Conservation (phyloP, 225 moss, liverwort and hornwort species). For the Marchantia polymorpha region DNA sequence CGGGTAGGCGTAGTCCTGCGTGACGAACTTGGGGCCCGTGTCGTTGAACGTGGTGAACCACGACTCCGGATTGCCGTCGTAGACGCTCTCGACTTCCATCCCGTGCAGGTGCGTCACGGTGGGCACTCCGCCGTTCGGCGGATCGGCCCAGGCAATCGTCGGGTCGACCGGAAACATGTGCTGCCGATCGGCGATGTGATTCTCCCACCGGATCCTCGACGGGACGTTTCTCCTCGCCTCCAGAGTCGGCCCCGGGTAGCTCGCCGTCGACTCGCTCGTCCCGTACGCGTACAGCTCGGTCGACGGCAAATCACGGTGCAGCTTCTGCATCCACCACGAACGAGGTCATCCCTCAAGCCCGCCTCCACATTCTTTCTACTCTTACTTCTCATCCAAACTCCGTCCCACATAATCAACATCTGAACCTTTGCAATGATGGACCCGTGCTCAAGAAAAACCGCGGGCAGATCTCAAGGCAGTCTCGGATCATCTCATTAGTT, state of each 20-base stretch:
- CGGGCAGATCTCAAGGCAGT: too few relatives aligned
- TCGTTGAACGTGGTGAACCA: constrained; percentile 60
- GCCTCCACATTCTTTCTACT: too few relatives aligned
- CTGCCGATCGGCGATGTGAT: constrained; percentile 21
- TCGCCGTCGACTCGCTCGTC: constrained; percentile 8
- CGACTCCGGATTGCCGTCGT: constrained; percentile 73
- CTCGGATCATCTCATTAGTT: too few relatives aligned
- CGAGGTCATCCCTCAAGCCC: not conserved
- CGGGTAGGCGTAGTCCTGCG: constrained; percentile 53
- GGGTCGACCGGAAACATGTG: constrained; percentile 56
- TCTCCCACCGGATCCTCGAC: constrained; percentile 32
- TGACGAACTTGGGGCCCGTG: constrained; percentile 35
- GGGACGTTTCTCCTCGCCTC: constrained; percentile 23
- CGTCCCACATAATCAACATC: too few relatives aligned
- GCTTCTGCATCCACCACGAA: constrained; percentile 12
- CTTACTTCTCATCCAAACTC: too few relatives aligned
- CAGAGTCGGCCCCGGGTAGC: constrained; percentile 30
- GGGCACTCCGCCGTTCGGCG: constrained; percentile 54
- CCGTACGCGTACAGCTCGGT: constrained; percentile 37
- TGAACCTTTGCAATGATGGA: too few relatives aligned
- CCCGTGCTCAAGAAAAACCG: too few relatives aligned
- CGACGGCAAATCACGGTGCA: constrained; percentile 37
- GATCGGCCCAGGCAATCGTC: constrained; percentile 40
- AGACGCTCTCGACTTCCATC: constrained; percentile 44
- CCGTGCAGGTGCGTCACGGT: constrained; percentile 67